phyloP scores from a whole-genome alignment of 176 grass and related monocot species.

The Paspalum vaginatum region DNA sequence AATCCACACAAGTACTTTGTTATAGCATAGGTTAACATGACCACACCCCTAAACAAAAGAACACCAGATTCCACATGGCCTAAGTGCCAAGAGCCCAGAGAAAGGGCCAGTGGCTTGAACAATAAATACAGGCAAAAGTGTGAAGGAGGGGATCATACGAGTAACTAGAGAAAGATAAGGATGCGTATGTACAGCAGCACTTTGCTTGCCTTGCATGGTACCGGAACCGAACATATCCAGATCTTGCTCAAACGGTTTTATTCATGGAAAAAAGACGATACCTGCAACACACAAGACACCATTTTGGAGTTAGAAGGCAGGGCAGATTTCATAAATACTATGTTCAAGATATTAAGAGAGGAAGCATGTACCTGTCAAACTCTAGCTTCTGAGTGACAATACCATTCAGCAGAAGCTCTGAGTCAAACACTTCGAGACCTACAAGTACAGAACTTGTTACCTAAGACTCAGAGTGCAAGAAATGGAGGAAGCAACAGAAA shows the following conservation, averaged over 20 bases:
- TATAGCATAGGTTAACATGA: not conserved
- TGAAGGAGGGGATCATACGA: not conserved
- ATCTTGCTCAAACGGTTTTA: constrained; percentile 18
- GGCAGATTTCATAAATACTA: not conserved
- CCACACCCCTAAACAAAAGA: not conserved
- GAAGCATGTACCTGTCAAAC: constrained; percentile 57
- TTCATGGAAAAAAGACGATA: constrained; percentile 39
- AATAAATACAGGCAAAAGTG: constrained; percentile 31
- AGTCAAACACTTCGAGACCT: constrained; percentile 73
- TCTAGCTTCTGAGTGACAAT: constrained; percentile 81
- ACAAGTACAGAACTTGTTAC: constrained; percentile 20
- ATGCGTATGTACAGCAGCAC: not conserved
- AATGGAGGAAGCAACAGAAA: not conserved
- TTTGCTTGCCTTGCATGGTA: constrained; percentile 5
- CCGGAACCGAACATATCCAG: not conserved
- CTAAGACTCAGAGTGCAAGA: not conserved
- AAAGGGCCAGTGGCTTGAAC: not conserved
- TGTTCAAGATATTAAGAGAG: not conserved
- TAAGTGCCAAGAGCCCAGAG: not conserved
- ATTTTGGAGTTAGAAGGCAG: not conserved
- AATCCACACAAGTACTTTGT: not conserved
- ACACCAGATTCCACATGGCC: not conserved
- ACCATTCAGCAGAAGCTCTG: constrained; percentile 85
- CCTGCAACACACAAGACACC: constrained; percentile 24
- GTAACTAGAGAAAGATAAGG: not conserved